Conservation (phyloP, 1,284 basidiomycete species). For the Cryptococcus sp. region DNA sequence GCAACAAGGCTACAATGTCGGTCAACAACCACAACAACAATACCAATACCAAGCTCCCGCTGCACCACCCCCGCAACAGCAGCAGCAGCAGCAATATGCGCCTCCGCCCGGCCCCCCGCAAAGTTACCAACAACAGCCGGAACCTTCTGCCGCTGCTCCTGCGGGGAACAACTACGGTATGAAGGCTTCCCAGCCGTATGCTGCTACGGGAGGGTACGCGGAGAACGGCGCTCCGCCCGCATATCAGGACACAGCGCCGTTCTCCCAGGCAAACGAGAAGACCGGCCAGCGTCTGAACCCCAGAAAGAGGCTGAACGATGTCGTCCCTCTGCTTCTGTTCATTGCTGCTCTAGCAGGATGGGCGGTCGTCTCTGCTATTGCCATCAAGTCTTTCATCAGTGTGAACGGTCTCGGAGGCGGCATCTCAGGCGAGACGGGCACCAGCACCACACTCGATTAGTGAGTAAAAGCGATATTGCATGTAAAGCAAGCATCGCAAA, state of each 20-base stretch:
- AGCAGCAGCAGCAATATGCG: conserved; percentile 17
- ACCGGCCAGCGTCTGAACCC: conserved; percentile 66
- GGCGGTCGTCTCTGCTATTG: conserved; percentile 66
- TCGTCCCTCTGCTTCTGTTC: conserved; percentile 70
- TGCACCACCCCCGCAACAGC: conserved; percentile 13
- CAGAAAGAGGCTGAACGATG: conserved; percentile 70
- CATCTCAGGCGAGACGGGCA: conserved; percentile 41
- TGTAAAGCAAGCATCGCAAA: background rate
- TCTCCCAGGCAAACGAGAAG: conserved; percentile 60
- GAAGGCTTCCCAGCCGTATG: conserved; percentile 49
- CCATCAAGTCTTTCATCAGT: conserved; percentile 65
- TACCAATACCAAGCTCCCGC: conserved; percentile 12
- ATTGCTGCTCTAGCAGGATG: conserved; percentile 70
- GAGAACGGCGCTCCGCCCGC: conserved; percentile 8
- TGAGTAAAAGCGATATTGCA: conserved; percentile 13
- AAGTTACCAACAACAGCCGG: conserved; percentile 3
- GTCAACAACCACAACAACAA: conserved; percentile 16
- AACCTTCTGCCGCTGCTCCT: conserved; percentile 2
- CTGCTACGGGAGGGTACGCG: conserved; percentile 15
- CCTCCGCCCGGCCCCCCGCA: conserved; percentile 17
- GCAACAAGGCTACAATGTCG: conserved; percentile 9
- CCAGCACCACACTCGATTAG: conserved; percentile 35
- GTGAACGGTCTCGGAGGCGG: conserved; percentile 61
- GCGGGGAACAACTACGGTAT: conserved; percentile 26
- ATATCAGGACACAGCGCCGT: conserved; percentile 51